Conservation (phyloP, 352 stramenopile genomes). For the Pythium plurisporium region DNA sequence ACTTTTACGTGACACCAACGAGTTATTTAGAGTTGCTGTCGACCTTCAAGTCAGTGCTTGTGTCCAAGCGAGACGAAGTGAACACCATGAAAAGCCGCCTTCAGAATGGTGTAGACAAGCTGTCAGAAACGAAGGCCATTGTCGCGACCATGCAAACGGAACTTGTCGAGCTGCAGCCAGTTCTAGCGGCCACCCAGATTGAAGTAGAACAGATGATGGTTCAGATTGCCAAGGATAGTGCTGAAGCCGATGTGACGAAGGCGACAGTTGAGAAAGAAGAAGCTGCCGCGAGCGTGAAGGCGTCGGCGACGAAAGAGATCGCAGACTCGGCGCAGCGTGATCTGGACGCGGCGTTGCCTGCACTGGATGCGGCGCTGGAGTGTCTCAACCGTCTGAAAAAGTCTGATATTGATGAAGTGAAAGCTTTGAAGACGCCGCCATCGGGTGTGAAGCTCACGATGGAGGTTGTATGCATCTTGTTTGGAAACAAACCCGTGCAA, state of each 20-base stretch:
- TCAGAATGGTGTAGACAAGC: conserved; percentile 86
- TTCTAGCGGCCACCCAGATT: conserved; percentile 68
- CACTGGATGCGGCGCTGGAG: conserved; percentile 81
- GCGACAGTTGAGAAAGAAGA: conserved; percentile 87
- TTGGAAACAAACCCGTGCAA: conserved; percentile 87
- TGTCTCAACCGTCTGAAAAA: conserved; percentile 91
- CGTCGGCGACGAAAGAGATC: conserved; percentile 86
- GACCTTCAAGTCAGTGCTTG: conserved; percentile 88
- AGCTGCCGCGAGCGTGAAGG: conserved; percentile 80
- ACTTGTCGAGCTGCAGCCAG: conserved; percentile 76
- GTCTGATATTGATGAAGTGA: conserved; percentile 90
- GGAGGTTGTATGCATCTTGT: conserved; percentile 90
- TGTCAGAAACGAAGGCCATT: conserved; percentile 75
- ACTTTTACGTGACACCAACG: conserved; percentile 93
- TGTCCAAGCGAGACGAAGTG: conserved; percentile 87
- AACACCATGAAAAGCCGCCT: conserved; percentile 81
- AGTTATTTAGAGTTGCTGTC: conserved; percentile 91
- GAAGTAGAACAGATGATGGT: conserved; percentile 90
- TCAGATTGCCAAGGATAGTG: conserved; percentile 86
- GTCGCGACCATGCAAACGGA: conserved; percentile 85
- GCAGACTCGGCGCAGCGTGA: conserved; percentile 85
- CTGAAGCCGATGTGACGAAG: conserved; percentile 86
- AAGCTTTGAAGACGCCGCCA: conserved; percentile 88
- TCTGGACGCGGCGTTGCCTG: conserved; percentile 83
- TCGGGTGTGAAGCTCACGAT: conserved; percentile 90